Base-by-base conservation (phyloP, 148 eudicot genomes). In the Drosera capensis region DNA sequence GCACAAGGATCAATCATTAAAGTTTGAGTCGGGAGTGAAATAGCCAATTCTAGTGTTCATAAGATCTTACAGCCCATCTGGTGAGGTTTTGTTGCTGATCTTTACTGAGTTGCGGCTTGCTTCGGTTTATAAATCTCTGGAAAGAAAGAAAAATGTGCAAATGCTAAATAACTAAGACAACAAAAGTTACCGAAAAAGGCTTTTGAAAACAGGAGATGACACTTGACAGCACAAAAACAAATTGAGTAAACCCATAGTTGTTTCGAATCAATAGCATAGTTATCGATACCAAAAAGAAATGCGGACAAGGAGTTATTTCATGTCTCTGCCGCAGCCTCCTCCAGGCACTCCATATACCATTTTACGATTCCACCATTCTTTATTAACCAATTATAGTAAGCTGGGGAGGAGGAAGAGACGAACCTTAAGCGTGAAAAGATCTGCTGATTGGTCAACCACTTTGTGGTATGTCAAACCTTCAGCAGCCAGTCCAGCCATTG, bases 401-500 rank as follows among this genome's bases (percentile, higher is more conserved):
- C 17, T 7, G 37, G 5, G 23, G 13, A 45, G 36, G 43, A 7
- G 5, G 39, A 12, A 17, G 7, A 8, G 17, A 46, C 64, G 48
- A 23, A 88, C 97, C 97, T 88, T 94, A 62, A 90, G 93, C 25
- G 71, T 65, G 71, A 80, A 90, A 53, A 84, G 97, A 65, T 90
- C 97, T 21, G 87, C 97, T 55, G 97, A 90, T 69, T 90, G 97
- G 42, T 95, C 97, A 25, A 90, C 51, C 23, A 90, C 97, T 74
- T 90, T 90, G 25, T 90, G 95, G 30, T 80, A 90, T 48, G 66
- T 53, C 15, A 90, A 70, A 55, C 97, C 97, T 73, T 90, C 97
- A 17, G 97, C 95, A 18, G 97, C 97, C 41, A 90, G 66, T 58
- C 97, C 97, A 60, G 94, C 93, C 97, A 90, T 84, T 34, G 95